These are phyloP conservation scores for Xylariales sp. DNA, from an alignment of 2,329 filamentous ascomycete genomes.

Conservation along the genomic window DNA sequence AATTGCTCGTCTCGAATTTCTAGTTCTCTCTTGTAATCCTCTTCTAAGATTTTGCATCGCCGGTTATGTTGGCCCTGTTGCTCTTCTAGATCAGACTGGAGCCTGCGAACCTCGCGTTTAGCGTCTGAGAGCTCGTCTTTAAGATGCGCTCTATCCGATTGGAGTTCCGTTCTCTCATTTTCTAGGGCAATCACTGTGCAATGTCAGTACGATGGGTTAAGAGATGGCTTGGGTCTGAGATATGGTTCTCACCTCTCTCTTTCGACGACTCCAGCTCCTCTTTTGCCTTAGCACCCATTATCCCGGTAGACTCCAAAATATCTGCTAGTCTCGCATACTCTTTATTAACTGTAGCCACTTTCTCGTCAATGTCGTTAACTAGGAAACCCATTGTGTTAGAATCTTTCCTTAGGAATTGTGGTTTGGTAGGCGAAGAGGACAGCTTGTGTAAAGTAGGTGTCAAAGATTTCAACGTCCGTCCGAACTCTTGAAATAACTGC, in stretches of 20 bases:
- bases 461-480: slow-evolving; percentile 47
- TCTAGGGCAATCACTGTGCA: slow-evolving; percentile 62
- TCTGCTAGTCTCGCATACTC: slow-evolving; percentile 78
- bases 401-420: slow-evolving; percentile 73
- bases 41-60: slow-evolving; percentile 43
- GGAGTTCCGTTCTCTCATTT: slow-evolving; percentile 58
- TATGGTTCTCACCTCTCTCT: slow-evolving; percentile 69
- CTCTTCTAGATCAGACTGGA: slow-evolving; percentile 56
- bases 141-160: slow-evolving; percentile 61
- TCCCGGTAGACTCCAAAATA: slow-evolving; percentile 76
- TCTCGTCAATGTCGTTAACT: slow-evolving; percentile 84
- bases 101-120: slow-evolving; percentile 62
- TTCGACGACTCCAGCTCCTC: slow-evolving; percentile 81
- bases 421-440: slow-evolving; percentile 59
- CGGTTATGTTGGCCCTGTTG: slow-evolving; percentile 55
- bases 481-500: slow-evolving; percentile 48
- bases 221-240: not conserved
- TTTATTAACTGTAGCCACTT: slow-evolving; percentile 79
- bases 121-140: slow-evolving; percentile 75
- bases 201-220: slow-evolving; percentile 35
- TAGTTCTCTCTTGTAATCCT: slow-evolving; percentile 60
- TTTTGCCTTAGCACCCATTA: slow-evolving; percentile 76
- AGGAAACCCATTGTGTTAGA: slow-evolving; percentile 74
- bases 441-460: slow-evolving; percentile 50
- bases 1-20: slow-evolving; percentile 65